Percentiles rank a stretch among this genome's conserved stretches.
Conservation (phyloP, 108 stramenopile species). For the Nitzschia sp. region DNA sequence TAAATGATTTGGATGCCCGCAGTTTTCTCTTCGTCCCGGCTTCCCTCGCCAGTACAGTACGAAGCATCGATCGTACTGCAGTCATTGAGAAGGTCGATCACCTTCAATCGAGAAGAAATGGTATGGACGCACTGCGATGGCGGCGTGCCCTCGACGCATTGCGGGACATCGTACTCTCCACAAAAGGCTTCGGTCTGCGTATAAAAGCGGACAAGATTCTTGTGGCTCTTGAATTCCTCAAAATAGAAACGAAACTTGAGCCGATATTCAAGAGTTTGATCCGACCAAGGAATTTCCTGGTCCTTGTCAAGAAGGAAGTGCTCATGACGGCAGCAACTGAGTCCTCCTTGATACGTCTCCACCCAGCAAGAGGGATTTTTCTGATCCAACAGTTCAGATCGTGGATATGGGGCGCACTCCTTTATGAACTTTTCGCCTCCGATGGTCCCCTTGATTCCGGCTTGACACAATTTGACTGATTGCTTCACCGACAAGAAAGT, state of each 20-base stretch:
- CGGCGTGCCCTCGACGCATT: slow-evolving; percentile 23
- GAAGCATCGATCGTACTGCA: slow-evolving; percentile 2
- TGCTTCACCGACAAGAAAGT: slow-evolving; percentile 18
- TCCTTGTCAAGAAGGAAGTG: slow-evolving; percentile 35
- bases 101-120: slow-evolving; percentile 38
- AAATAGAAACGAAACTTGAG: slow-evolving; percentile 51
- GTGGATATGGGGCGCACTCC: slow-evolving; percentile 29
- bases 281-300: slow-evolving; percentile 45
- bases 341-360: slow-evolving; percentile 40
- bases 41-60: slow-evolving; percentile 25
- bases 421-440: slow-evolving; percentile 30
- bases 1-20: slow-evolving; percentile 42
- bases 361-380: slow-evolving; percentile 43
- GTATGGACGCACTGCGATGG: slow-evolving; percentile 41
- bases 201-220: slow-evolving; percentile 33
- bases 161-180: slow-evolving; percentile 46
- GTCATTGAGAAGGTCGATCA: slow-evolving; percentile 28
- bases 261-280: slow-evolving; percentile 36
- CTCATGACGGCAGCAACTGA: slow-evolving; percentile 35
- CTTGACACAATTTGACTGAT: slow-evolving; percentile 19
- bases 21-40: slow-evolving; percentile 2
- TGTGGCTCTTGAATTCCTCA: slow-evolving; percentile 36
- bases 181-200: slow-evolving; percentile 28
- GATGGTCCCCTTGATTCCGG: slow-evolving; percentile 37
- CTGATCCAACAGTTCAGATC: slow-evolving; percentile 30